Evolutionary conservation across 768 basidiomycete genomes (phyloP).

Genomic region (Mycena epipterygia): DNA sequence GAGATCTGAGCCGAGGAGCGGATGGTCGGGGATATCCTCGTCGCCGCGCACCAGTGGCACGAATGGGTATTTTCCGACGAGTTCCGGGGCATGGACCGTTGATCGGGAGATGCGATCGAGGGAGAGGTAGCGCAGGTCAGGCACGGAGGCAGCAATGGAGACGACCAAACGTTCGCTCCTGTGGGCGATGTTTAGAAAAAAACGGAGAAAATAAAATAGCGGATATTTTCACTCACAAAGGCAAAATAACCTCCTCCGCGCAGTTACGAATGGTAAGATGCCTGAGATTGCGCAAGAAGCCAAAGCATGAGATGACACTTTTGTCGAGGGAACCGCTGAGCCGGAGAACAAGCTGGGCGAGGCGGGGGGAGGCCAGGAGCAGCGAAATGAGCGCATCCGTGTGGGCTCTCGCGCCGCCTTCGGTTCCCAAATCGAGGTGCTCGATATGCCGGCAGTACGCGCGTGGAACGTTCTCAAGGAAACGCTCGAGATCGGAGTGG

Average conservation of each 20-base stretch:
- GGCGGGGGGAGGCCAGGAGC: constrained; percentile 62
- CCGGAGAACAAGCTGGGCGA: constrained; percentile 62
- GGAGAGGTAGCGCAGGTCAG: constrained; percentile 66
- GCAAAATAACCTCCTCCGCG: constrained; percentile 54
- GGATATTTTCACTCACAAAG: constrained; percentile 55
- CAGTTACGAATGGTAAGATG: constrained; percentile 63
- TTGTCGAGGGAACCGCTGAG: constrained; percentile 65
- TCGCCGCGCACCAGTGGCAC: constrained; percentile 76
- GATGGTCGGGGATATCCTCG: constrained; percentile 69
- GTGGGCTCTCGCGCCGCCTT: constrained; percentile 45
- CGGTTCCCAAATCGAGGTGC: constrained; percentile 62
- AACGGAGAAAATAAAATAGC: constrained; percentile 12
- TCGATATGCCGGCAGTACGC: constrained; percentile 65
- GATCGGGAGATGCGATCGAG: constrained; percentile 79
- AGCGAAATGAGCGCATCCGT: constrained; percentile 66
- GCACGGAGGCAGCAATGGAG: constrained; percentile 72
- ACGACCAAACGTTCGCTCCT: constrained; percentile 82
- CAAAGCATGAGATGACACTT: constrained; percentile 63
- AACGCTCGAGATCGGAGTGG: constrained; percentile 61
- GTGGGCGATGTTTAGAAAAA: not conserved
- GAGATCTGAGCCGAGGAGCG: constrained; percentile 67
- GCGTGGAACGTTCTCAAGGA: constrained; percentile 69
- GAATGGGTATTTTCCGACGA: constrained; percentile 65
- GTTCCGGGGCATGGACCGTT: constrained; percentile 71
- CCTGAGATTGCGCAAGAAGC: constrained; percentile 56